These are phyloP conservation scores for Aspergillus carbonarius DNA, from an alignment of 2,329 filamentous ascomycete species.

Conservation along the genomic window DNA sequence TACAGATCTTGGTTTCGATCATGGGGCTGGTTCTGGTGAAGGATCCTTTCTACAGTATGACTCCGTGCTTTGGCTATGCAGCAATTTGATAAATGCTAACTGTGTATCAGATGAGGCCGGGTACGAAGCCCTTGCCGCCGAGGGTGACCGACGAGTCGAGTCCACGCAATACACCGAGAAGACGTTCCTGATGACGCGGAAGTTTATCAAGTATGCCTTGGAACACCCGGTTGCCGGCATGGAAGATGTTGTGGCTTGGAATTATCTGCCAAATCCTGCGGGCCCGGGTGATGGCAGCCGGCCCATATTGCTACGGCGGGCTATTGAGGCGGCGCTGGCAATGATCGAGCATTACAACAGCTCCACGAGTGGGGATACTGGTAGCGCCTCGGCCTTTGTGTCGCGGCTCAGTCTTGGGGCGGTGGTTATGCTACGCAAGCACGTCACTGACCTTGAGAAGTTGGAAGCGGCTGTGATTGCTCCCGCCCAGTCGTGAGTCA, in stretches of 20 bases:
- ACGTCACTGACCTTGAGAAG: slow-evolving; percentile 27
- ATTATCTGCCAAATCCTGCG: slow-evolving; percentile 45
- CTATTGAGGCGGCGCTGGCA: slow-evolving; percentile 24
- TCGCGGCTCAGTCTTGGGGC: slow-evolving; percentile 34
- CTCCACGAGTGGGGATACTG: slow-evolving; percentile 15
- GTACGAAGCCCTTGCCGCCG: slow-evolving; percentile 53
- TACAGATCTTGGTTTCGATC: slow-evolving; percentile 59
- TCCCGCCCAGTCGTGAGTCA: not conserved
- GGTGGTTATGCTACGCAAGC: slow-evolving; percentile 32
- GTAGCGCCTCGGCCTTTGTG: slow-evolving; percentile 29
- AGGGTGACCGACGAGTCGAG: slow-evolving; percentile 47
- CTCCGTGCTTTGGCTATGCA: not conserved
- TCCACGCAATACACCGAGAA: slow-evolving; percentile 55
- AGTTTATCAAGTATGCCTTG: slow-evolving; percentile 52
- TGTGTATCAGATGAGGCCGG: slow-evolving; percentile 56
- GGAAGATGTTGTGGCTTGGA: slow-evolving; percentile 52
- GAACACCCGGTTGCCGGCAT: slow-evolving; percentile 46
- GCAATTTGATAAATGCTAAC: not conserved
- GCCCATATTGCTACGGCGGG: slow-evolving; percentile 24
- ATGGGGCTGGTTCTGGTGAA: slow-evolving; percentile 59
- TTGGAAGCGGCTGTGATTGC: slow-evolving; percentile 13
- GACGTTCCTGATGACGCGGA: slow-evolving; percentile 53
- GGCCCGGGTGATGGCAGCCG: slow-evolving; percentile 1
- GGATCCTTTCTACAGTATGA: slow-evolving; percentile 60
- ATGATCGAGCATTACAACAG: slow-evolving; percentile 31